Base-by-base conservation (phyloP, 345 rosid species). In the Salix caprea region DNA sequence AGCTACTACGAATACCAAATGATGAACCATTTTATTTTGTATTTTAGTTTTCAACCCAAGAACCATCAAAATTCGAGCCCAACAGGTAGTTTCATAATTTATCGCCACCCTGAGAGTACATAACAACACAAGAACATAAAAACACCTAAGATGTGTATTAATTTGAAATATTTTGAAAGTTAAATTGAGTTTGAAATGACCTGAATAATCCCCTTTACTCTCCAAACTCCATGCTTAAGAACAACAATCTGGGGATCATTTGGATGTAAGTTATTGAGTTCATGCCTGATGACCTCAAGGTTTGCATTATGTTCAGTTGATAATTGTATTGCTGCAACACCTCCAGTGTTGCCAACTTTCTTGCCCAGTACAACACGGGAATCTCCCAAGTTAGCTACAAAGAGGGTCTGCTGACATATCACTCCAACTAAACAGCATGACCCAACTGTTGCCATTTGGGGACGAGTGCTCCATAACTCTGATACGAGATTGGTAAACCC, bases 161-260 rank as follows among this genome's bases (percentile, higher is more conserved):
- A 37, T 61, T 52, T 64, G 71, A 76, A 4, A 50, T 74, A 74
- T 21, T 73, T 2, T 42, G 15, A 68, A 32, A 69, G 67, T 60
- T 24, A 16, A 54, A 75, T n/a, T 42, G 40, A 78, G 36, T 18
- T 37, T 68, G 74, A 78, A 79, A 5, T 26, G 71, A 91, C 97
- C 97, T 95, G 99, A 81, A 95, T 95, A 44, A 91, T 86, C 67
- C 99, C 97, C 79, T 90, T 95, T n/a, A 95, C 97, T 84, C 94
- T 89, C 97, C 99, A 95, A 78, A 90, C 94, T 72, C 97, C 99
- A 83, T 89, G 97, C 84, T 74, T 92, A 50, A 85, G 89, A 74
- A 90, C 91, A 76, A 92, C 97, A 28, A 92, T 91, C 78, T 92
- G 91, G 0, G 97, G 91, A 82, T 95, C 99, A 87, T 87, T 76